phyloP scores from a whole-genome alignment of 148 eudicot genomes.

The Tetragonia tetragonoides region DNA sequence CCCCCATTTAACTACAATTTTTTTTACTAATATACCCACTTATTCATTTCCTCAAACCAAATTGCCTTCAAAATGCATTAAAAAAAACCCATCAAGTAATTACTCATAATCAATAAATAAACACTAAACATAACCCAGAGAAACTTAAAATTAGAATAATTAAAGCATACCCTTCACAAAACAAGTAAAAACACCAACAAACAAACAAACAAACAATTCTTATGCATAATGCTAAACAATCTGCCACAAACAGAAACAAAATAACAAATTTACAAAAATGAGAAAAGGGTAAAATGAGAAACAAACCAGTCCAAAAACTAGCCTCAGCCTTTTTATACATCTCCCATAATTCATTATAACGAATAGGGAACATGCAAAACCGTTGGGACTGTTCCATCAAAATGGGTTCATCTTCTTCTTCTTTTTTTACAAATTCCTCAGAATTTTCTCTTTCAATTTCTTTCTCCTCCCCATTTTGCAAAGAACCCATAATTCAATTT shows the following conservation, averaged over 20 bases:
- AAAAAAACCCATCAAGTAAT: too few species aligned
- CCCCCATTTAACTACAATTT: background rate
- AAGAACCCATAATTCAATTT: conserved; percentile 22
- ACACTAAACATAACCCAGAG: too few species aligned
- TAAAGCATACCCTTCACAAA: background rate
- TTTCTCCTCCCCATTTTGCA: conserved; percentile 7
- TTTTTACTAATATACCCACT: background rate
- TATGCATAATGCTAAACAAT: background rate
- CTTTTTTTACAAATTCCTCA: conserved; percentile 24
- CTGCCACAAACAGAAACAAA: background rate
- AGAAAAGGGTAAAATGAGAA: background rate
- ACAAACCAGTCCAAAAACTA: conserved; percentile 78
- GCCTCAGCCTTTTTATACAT: conserved; percentile 77
- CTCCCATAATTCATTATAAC: conserved; percentile 71
- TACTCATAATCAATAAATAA: too few species aligned
- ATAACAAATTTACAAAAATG: background rate
- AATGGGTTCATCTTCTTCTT: conserved; percentile 49
- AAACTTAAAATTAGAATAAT: background rate
- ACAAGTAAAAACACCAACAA: background rate
- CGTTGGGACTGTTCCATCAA: conserved; percentile 50
- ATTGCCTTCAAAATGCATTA: background rate
- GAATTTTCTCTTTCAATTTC: conserved; percentile 20
- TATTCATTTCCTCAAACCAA: background rate
- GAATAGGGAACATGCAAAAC: conserved; percentile 74
- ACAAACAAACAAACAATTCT: too few species aligned